A percentile compares a stretch with the other conserved stretches of the same genome.
These are phyloP conservation scores for Trypanosoma boissoni DNA, from an alignment of 208 protist species.

Conservation along the genomic window DNA sequence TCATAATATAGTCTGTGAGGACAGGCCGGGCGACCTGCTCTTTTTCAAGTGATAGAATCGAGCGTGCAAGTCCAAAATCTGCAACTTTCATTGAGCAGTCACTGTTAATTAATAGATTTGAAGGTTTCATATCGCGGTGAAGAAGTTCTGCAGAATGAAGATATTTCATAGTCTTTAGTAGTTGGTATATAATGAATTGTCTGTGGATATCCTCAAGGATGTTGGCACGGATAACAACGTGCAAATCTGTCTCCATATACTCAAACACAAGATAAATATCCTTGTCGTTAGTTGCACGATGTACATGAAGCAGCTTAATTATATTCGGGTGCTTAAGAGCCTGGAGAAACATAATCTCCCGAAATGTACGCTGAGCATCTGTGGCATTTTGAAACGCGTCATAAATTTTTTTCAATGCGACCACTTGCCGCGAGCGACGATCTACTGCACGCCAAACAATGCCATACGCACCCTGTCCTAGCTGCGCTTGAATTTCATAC, in stretches of 20 bases:
- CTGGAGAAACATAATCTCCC: conserved; percentile 98
- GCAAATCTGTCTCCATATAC: conserved; percentile 96
- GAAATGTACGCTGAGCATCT: conserved; percentile 94
- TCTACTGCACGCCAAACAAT: conserved; percentile 94
- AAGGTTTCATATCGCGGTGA: conserved; percentile 94
- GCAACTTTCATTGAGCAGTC: conserved; percentile 96
- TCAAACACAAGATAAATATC: conserved; percentile 99
- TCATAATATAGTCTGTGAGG: conserved; percentile 96
- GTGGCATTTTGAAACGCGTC: conserved; percentile 95
- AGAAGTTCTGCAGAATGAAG: conserved; percentile 91
- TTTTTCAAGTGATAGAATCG: conserved; percentile 86
- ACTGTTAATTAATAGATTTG: conserved; percentile 90
- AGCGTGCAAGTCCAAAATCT: conserved; percentile 98
- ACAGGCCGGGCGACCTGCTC: conserved; percentile 82
- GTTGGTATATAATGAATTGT: conserved; percentile 97
- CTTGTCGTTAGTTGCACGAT: conserved; percentile 96
- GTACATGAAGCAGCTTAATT: conserved; percentile 95
- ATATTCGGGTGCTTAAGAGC: conserved; percentile 96
- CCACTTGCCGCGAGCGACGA: conserved; percentile 82
- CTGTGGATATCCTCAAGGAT: conserved; percentile 98
- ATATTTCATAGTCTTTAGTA: conserved; percentile 97
- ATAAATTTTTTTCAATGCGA: conserved; percentile 97
- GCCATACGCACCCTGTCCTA: conserved; percentile 95
- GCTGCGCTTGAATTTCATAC: conserved; percentile 93
- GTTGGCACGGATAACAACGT: conserved; percentile 95